These are phyloP conservation scores for Brassica nigra DNA, from an alignment of 345 rosid species.

Conservation along the genomic window DNA sequence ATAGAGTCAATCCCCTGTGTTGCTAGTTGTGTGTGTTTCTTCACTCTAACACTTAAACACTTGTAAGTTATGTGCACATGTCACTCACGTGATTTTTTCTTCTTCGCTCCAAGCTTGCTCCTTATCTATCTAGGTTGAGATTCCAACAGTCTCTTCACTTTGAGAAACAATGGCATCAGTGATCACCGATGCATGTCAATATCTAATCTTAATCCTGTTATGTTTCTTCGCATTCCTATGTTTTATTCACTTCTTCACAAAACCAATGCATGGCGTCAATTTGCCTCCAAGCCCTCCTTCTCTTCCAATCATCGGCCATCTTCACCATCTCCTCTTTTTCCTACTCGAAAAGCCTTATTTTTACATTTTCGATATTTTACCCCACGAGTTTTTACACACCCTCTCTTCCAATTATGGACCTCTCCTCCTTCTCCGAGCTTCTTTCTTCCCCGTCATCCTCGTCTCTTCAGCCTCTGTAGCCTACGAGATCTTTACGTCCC, in stretches of 20 bases:
- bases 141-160: not conserved
- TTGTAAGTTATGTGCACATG: slow-evolving; percentile 8
- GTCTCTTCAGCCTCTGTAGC: slow-evolving; percentile 2
- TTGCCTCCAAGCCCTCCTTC: slow-evolving; percentile 3
- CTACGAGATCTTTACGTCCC: not conserved
- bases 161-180: not conserved
- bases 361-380: not conserved
- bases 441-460: not conserved
- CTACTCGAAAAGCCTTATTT: not conserved
- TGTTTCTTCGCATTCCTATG: not conserved
- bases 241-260: not conserved
- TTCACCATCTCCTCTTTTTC: not conserved
- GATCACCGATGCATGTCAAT: not conserved
- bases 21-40: not conserved
- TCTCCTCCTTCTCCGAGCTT: not conserved
- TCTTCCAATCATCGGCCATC: slow-evolving; percentile 14
- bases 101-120: not conserved
- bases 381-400: not conserved
- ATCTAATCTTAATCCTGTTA: not conserved
- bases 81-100: not conserved
- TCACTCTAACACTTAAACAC: not conserved
- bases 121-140: not conserved
- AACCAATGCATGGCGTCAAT: not conserved
- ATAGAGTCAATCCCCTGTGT: not conserved
- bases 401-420: slow-evolving; percentile 6